Base-by-base conservation (phyloP, 78 protist genomes). In the Protostelium mycophagum region DNA sequence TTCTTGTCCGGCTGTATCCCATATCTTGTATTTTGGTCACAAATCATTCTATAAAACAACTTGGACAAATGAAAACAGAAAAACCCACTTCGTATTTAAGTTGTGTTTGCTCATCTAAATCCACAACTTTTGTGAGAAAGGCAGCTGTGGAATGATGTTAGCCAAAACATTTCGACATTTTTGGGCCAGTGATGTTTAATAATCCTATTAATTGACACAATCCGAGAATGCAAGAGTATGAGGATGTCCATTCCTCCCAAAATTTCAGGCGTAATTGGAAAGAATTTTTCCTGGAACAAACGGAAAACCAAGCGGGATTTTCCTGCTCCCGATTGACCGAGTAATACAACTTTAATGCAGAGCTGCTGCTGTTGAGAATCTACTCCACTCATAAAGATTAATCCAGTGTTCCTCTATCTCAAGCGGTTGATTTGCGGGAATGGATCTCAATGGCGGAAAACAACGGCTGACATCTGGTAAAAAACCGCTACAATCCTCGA, bases 1-100 rank as follows among this genome's bases (percentile, higher is more conserved):
- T 84, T 92, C 94, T 73, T 92, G 94, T 28, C 94, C 94, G 34
- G 94, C 94, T 9, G 91, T 92, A 89, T 92, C 94, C 94, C 94
- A 92, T 37, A 92, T 89, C 84, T 88, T 38, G 36, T 83, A 87
- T 89, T 85, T 92, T 16, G 5, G 16, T 25, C 31, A 51, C 31
- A 51, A 25, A 16, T 51, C 5, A 51, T 25, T 51, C 73, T 5
- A 16, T 51, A 16, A 25, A 5, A 51, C 16, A 25, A 51, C 73
- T 25, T 51, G n/a, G n/a, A n/a, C n/a, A n/a, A n/a, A n/a, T n/a
- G n/a, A n/a, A n/a, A n/a, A n/a, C n/a, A n/a, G n/a, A n/a, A n/a
- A n/a, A n/a, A n/a, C n/a, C n/a, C 73, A 51, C 73, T 16, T 51
- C 73, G 73, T 51, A 51, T 51, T 51, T 51, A 16, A 51, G 73